These are phyloP conservation scores for Papiliotrema flavescens DNA, from an alignment of 1,284 basidiomycete genomes.

Conservation along the genomic window DNA sequence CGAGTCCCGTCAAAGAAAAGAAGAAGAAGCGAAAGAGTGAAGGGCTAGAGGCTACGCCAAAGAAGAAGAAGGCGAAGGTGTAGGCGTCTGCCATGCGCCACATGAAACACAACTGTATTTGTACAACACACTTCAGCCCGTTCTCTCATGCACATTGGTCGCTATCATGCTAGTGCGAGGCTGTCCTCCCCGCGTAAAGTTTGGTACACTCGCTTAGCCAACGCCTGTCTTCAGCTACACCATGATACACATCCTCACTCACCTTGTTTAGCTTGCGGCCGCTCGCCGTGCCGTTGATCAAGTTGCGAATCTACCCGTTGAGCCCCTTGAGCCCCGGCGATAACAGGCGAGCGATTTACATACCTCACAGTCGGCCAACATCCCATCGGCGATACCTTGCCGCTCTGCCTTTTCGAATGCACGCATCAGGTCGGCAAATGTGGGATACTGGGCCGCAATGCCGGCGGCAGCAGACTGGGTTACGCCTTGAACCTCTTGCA, in stretches of 20 bases:
- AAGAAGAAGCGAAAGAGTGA: constrained; percentile 22
- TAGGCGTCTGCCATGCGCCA: no score
- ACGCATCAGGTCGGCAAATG: constrained; percentile 39
- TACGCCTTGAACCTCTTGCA: constrained; percentile 46
- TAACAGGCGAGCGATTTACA: constrained; percentile 2
- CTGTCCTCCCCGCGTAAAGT: constrained; percentile 37
- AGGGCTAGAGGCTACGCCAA: constrained; percentile 11
- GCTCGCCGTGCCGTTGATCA: constrained; percentile 32
- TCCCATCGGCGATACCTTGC: constrained; percentile 17
- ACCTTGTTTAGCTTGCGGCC: constrained; percentile 35
- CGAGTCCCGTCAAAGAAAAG: constrained; percentile 15
- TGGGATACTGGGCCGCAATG: constrained; percentile 29
- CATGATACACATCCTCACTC: constrained; percentile 5
- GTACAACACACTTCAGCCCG: neutral
- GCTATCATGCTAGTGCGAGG: constrained; percentile 28
- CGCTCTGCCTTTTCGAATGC: constrained; percentile 39
- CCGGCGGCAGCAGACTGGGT: constrained; percentile 40
- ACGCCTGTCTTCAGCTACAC: constrained; percentile 20
- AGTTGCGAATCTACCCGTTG: constrained; percentile 18
- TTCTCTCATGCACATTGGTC: neutral
- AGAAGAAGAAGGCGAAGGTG: constrained; percentile 35
- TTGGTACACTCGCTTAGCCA: constrained; percentile 35
- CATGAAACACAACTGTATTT: neutral
- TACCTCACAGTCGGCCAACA: constrained; percentile 41
- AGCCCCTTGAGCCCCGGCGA: neutral